Percentiles rank a stretch among this genome's conserved stretches.
Conservation (phyloP, 2,329 filamentous ascomycete genomes). For the Coniochaeta sp. region DNA sequence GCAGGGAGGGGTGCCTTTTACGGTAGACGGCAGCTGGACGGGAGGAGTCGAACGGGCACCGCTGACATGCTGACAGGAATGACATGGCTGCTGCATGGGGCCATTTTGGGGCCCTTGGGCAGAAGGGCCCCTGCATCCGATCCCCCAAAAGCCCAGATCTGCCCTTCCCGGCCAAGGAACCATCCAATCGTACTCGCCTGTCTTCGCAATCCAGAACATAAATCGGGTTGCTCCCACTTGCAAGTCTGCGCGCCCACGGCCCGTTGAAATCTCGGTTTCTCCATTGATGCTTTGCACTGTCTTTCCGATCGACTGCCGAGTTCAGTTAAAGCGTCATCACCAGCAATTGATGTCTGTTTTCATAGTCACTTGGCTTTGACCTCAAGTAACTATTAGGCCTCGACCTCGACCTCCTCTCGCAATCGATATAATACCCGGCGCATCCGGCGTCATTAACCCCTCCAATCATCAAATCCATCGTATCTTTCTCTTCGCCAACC, state of each 20-base stretch:
- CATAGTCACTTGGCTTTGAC: background rate
- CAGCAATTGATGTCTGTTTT: background rate
- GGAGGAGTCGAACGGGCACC: too few relatives aligned
- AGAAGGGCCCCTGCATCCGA: background rate
- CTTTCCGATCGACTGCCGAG: background rate
- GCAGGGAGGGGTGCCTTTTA: too few relatives aligned
- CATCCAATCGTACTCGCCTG: background rate
- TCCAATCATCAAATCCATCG: too few relatives aligned
- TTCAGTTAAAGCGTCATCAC: background rate
- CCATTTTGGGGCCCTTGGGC: too few relatives aligned
- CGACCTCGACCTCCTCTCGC: background rate
- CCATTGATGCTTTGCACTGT: background rate
- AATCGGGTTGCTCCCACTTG: background rate
- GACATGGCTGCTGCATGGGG: too few relatives aligned
- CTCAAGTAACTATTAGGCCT: background rate
- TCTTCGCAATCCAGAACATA: background rate
- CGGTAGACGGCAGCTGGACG: too few relatives aligned
- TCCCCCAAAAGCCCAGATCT: background rate
- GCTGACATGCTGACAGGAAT: background rate
- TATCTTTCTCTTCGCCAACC: too few relatives aligned
- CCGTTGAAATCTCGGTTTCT: background rate
- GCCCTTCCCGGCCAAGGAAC: background rate
- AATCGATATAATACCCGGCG: background rate
- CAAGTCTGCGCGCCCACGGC: background rate
- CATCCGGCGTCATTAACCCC: slow-evolving; percentile 1